Conservation (phyloP, 345 rosid genomes). For the Populus davidiana region DNA sequence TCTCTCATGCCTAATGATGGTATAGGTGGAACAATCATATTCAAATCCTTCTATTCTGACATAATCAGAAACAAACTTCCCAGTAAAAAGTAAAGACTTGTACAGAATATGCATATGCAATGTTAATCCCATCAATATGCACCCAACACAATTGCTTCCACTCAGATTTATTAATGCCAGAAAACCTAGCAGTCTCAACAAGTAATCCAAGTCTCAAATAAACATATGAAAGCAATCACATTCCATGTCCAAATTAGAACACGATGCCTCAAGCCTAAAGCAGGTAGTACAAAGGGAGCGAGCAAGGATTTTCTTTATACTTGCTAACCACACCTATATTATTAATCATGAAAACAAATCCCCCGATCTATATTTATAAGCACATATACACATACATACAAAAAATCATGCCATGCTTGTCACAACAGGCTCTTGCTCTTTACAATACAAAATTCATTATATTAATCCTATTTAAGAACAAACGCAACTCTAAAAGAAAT, state of each 20-base stretch:
- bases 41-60: background rate
- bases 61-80: background rate
- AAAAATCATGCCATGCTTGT: background rate
- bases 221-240: background rate
- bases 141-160: background rate
- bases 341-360: background rate
- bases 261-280: background rate
- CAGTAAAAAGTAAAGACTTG: background rate
- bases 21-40: background rate
- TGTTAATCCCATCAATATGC: background rate
- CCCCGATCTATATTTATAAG: background rate
- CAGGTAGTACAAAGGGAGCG: background rate
- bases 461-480: background rate
- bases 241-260: background rate
- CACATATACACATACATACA: background rate
- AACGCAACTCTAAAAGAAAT: background rate
- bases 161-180: background rate
- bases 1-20: background rate
- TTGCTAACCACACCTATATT: background rate
- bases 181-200: background rate
- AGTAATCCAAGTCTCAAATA: background rate
- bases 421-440: background rate
- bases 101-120: background rate
- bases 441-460: background rate
- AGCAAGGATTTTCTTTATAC: background rate